phyloP scores from a whole-genome alignment of 768 basidiomycete species.

The Rhizopogon rudus region DNA sequence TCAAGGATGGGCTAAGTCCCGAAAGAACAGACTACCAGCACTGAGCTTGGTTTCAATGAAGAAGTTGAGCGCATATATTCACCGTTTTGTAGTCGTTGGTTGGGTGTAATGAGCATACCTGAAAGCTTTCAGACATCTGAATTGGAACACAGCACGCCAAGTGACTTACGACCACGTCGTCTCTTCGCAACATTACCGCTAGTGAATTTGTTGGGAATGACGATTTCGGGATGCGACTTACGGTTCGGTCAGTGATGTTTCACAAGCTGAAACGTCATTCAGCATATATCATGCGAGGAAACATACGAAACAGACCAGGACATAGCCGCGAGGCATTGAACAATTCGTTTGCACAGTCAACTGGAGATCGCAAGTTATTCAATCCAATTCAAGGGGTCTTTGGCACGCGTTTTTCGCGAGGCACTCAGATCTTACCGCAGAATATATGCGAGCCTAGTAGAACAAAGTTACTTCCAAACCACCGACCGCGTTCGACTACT shows the following conservation, averaged over 20 bases:
- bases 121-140: conserved; percentile 3
- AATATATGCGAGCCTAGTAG: conserved; percentile 79
- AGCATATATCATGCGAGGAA: background rate
- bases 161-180: conserved; percentile 56
- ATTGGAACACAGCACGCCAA: background rate
- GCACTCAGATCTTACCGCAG: conserved; percentile 46
- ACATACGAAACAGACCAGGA: conserved; percentile 47
- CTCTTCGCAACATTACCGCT: conserved; percentile 25
- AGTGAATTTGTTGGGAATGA: conserved; percentile 3
- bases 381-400: background rate
- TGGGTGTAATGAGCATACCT: conserved; percentile 81
- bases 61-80: conserved; percentile 30
- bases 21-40: conserved; percentile 71
- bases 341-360: conserved; percentile 80
- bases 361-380: conserved; percentile 29
- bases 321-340: conserved; percentile 76
- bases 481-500: conserved; percentile 12
- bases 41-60: conserved; percentile 3
- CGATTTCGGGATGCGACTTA: conserved; percentile 29
- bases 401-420: background rate
- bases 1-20: conserved; percentile 67
- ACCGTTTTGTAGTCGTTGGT: conserved; percentile 92
- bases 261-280: conserved; percentile 54
- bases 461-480: background rate
- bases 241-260: conserved; percentile 78